Base-by-base conservation (phyloP, 768 basidiomycete genomes). In the Serendipita sp. region DNA sequence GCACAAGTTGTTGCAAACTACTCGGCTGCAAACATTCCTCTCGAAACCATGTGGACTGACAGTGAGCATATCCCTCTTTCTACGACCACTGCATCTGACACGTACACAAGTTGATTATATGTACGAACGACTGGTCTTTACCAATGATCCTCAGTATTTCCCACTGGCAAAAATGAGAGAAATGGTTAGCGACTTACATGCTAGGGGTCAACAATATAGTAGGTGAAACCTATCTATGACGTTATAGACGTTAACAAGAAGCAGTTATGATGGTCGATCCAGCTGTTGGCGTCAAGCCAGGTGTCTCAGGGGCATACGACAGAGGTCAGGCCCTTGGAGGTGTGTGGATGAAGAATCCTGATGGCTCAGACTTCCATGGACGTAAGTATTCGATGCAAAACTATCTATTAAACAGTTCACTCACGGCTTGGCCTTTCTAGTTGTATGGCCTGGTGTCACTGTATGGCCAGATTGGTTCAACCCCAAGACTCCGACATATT, bases 41-140 rank as follows among this genome's bases (percentile, higher is more conserved):
- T 87, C 2, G 85, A 88, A 72, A 86, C 85, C 0, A 86, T 87
- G 85, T 87, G 86, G 86, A 86, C 85, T 2, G 86, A 87, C 71
- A 88, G 68, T 46, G 13, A 44, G 45, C 16, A 24, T 24, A 24
- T 24, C 0, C 1, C 2, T 4, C 32, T n/a, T 46, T 41, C 44
- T 18, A 4, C 44, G 35, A 13, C 10, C 1, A n/a, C n/a, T 3
- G 5, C 38, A 7, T 53, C 16, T 28, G 16, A 60, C 16, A 11
- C 13, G 18, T 3, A 30, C 7, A 13, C 35, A 10, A 60, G 56
- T 60, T 13, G 64, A 88, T 71, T 87, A 86, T 72, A 87, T 87
- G 85, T 76, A 80, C 70, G 72, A 78, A 56, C 80, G 85, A n/a
- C 76, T 81, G 30, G 79, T 86, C 63, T 87, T 87, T 73, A 89